These are phyloP conservation scores for Sporobolomyces phaffii DNA, from an alignment of 768 basidiomycete genomes.

Conservation along the genomic window DNA sequence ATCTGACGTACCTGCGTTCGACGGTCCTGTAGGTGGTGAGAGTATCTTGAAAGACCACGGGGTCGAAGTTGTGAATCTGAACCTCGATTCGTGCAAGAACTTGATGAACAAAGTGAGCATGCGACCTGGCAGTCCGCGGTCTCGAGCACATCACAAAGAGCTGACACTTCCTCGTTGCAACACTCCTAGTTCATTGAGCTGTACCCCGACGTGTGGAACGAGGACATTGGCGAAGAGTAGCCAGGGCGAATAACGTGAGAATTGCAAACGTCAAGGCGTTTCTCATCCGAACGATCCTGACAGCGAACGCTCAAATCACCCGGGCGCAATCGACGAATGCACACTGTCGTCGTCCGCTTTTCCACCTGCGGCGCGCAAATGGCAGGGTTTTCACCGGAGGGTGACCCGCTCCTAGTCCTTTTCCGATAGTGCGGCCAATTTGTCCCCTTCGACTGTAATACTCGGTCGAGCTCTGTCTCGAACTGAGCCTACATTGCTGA, in stretches of 20 bases:
- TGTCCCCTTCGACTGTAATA: too few relatives aligned
- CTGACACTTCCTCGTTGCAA: too few relatives aligned
- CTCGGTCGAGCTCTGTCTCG: too few relatives aligned
- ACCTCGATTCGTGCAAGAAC: conserved; percentile 54
- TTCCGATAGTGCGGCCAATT: too few relatives aligned
- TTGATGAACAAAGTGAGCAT: conserved; percentile 50
- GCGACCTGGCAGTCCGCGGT: not conserved
- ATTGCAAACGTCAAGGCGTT: not conserved
- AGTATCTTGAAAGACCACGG: conserved; percentile 54
- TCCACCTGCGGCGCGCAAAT: too few relatives aligned
- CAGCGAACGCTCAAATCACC: not conserved
- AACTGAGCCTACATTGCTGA: too few relatives aligned
- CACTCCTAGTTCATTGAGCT: conserved; percentile 52
- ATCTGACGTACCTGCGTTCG: not conserved
- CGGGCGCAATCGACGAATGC: too few relatives aligned
- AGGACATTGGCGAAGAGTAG: conserved; percentile 37
- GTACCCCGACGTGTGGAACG: conserved; percentile 54
- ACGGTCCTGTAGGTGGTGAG: conserved; percentile 47
- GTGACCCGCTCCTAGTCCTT: too few relatives aligned
- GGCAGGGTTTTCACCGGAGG: too few relatives aligned
- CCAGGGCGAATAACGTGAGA: not conserved
- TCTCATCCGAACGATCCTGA: not conserved
- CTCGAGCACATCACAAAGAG: too few relatives aligned
- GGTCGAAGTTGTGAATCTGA: conserved; percentile 55
- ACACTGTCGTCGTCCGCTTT: too few relatives aligned